These are phyloP conservation scores for Psilocybe cyanescens DNA, from an alignment of 768 basidiomycete species.

Conservation along the genomic window DNA sequence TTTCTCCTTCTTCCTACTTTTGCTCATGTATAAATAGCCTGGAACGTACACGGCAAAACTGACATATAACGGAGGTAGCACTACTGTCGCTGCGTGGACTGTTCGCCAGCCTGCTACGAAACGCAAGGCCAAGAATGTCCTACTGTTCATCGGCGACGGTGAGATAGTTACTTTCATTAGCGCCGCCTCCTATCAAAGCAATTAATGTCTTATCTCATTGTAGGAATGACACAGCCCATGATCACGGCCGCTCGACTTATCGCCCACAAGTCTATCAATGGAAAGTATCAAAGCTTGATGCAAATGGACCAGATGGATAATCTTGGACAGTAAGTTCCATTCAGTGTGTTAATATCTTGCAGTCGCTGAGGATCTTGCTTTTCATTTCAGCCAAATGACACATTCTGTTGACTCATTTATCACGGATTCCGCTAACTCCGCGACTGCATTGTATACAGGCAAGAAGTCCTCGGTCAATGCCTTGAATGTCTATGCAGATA, in stretches of 20 bases:
- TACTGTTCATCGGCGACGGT: conserved; percentile 53
- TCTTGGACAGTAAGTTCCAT: conserved; percentile 40
- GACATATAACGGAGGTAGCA: conserved; percentile 34
- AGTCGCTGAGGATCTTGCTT: neutral
- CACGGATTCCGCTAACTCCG: conserved; percentile 52
- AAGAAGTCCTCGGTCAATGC: conserved; percentile 48
- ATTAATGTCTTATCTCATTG: neutral
- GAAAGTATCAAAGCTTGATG: conserved; percentile 48
- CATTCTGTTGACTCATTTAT: conserved; percentile 52
- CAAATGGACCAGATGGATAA: conserved; percentile 52
- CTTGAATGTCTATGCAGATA: conserved; percentile 45
- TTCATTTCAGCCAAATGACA: conserved; percentile 43
- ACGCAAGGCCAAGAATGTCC: conserved; percentile 45
- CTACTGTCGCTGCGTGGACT: conserved; percentile 43
- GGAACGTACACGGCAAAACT: conserved; percentile 44
- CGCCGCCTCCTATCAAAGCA: neutral
- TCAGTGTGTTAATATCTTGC: neutral
- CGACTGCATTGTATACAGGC: conserved; percentile 47
- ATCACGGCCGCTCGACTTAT: conserved; percentile 50
- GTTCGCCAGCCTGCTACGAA: conserved; percentile 37
- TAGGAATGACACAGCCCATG: conserved; percentile 53
- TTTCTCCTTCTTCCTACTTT: neutral
- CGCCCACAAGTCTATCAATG: conserved; percentile 50
- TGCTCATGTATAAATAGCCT: conserved; percentile 26
- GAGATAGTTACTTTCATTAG: conserved; percentile 4